phyloP scores from a whole-genome alignment of 2,329 filamentous ascomycete species.

The Colletotrichum caudatum region DNA sequence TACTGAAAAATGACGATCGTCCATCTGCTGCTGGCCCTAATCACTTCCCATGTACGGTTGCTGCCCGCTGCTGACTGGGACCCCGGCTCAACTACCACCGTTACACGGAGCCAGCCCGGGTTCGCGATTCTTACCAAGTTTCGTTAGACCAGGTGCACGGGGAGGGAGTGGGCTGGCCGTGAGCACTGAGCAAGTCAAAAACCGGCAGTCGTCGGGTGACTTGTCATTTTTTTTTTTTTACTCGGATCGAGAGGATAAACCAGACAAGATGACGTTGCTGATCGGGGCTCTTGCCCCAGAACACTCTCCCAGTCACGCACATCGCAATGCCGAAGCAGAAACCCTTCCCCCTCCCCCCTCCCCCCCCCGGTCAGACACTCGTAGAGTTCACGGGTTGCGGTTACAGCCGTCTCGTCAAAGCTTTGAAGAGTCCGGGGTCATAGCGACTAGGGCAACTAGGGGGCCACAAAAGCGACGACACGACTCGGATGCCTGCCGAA shows the following conservation, averaged over 20 bases:
- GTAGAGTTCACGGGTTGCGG: not conserved
- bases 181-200: not conserved
- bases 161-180: not conserved
- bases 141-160: not conserved
- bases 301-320: not conserved
- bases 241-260: not conserved
- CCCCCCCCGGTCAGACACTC: not conserved
- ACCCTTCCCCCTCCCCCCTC: too few relatives aligned
- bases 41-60: not conserved
- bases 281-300: not conserved
- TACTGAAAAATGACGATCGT: conserved; percentile 12
- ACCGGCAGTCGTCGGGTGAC: conserved; percentile 1
- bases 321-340: not conserved
- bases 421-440: not conserved
- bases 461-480: not conserved
- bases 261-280: not conserved
- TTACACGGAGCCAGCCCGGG: not conserved
- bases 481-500: not conserved
- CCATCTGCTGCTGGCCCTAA: not conserved
- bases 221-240: not conserved
- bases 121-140: not conserved
- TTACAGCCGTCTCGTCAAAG: not conserved
- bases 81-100: not conserved
- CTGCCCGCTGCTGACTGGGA: not conserved
- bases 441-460: not conserved